Base-by-base conservation (phyloP, 805 yeast species). In the Nakazawaea anatomiae region DNA sequence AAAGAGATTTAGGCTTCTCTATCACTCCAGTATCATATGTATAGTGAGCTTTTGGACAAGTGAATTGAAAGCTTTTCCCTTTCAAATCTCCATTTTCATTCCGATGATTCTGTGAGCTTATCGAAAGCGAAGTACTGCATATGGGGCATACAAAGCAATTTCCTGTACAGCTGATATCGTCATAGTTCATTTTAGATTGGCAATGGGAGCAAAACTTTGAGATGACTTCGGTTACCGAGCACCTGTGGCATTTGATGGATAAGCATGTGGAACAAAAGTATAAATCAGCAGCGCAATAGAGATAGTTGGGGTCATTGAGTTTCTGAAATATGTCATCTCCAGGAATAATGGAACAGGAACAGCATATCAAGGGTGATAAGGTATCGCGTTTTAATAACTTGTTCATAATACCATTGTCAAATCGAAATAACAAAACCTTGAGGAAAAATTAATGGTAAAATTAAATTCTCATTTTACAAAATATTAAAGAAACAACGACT, bases 1-100 rank as follows among this genome's bases (percentile, higher is more conserved):
- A 42, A 40, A 77, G 54, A 6, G 79, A 64, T 45, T 66, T 71
- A 1, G 81, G 81, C 48, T 66, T 73, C 25, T 61, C 58, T 6
- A 75, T 65, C 4, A 68, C 50, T 1, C 64, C 67, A 1, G 80
- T 71, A 14, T 55, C 50, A 51, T 66, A 76, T 0, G 10, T 31
- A 61, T 69, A 77, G 2, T 51, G 43, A 54, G 78, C 71, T 46
- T 50, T 56, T 4, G 56, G 53, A 58, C 83, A 77, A 11, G 54
- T 55, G 49, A 77, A 74, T 6, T 47, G 49, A 52, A 76, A 76
- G 2, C 61, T 49, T 54, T 74, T 75, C 2, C 70, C 70, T 11
- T 28, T 42, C 10, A 59, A 58, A 35, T 53, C 43, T 11, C 49
- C 40, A 42, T 54, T 53, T 41, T 59, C 51, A 27, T 45, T 49